Evolutionary conservation across 139 green algal genomes (phyloP).

Genomic region (Ettlia oleoabundans): DNA sequence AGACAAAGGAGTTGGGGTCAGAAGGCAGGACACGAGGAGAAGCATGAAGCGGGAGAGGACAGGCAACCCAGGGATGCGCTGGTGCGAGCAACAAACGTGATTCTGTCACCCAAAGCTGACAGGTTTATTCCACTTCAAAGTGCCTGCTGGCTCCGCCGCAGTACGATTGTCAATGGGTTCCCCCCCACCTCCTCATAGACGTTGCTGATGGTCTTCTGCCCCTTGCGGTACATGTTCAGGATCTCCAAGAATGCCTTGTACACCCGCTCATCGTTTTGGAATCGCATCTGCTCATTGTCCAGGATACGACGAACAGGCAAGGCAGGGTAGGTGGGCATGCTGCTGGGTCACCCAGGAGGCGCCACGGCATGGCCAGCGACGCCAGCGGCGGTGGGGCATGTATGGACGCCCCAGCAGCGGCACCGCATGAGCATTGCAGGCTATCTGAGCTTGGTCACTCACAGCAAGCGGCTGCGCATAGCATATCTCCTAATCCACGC

Average conservation of each 20-base stretch:
- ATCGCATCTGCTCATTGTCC: conserved; percentile 91
- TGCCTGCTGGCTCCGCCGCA: background rate
- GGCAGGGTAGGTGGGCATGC: too few relatives aligned
- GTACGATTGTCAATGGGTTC: background rate
- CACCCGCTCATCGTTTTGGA: conserved; percentile 92
- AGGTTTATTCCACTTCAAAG: background rate
- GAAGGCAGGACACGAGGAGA: background rate
- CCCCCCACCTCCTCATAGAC: conserved; percentile 93
- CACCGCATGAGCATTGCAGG: background rate
- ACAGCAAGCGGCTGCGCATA: too few relatives aligned
- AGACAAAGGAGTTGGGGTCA: too few relatives aligned
- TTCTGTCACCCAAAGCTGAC: background rate
- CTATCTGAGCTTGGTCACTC: too few relatives aligned
- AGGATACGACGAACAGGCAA: too few relatives aligned
- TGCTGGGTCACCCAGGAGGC: too few relatives aligned
- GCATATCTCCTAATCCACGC: too few relatives aligned
- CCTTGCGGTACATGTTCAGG: conserved; percentile 99
- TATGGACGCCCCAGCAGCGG: background rate
- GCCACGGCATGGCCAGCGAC: too few relatives aligned
- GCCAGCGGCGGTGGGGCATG: too few relatives aligned
- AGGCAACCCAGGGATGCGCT: too few relatives aligned
- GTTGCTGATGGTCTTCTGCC: conserved; percentile 93
- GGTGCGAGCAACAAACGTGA: too few relatives aligned
- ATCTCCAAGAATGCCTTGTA: conserved; percentile 99
- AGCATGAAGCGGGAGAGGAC: background rate